Evolutionary conservation across 768 basidiomycete genomes (phyloP), one percentile per base, ranked within the genome.

Genomic region (Dacryopinax primogenitus): DNA sequence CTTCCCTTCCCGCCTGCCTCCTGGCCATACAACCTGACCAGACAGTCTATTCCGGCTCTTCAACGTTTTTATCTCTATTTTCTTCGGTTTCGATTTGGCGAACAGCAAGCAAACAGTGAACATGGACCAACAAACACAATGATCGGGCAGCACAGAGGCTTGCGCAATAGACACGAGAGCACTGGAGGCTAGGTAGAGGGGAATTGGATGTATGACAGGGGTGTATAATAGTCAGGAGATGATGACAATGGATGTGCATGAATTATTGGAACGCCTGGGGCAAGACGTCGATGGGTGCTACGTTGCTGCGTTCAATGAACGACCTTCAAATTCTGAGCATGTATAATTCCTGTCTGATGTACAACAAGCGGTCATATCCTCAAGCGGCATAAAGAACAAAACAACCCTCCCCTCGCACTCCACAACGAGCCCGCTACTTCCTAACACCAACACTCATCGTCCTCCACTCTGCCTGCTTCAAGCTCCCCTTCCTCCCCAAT

Each of bases 391-490:
- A 44, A 44, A 44, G 18, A 6, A 44, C 18, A 44, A 37, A 18
- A 37, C 18, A 18, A 37, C n/a, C n/a, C n/a, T n/a, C n/a, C n/a
- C n/a, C n/a, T n/a, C n/a, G n/a, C n/a, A n/a, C n/a, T 37, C 11
- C 9, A 37, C 45, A 47, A 47, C 13, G 13, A 21, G 13, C 13
- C 9, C n/a, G 45, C 51, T 58, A 58, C 51, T 58, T 58, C 13
- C 30, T 15, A 3, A 23, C 30, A 58, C 51, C 26, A 3, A 58
- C 9, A 21, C 26, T 58, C 51, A 58, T 58, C 26, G 26, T 58
- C 51, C 51, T 58, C 51, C 51, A 58, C 51, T 58, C 51, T 30
- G 26, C 51, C n/a, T n/a, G n/a, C n/a, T n/a, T n/a, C n/a, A n/a
- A n/a, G 30, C 51, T 58, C 51, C 26, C 26, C 30, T 21, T 58